phyloP scores from a whole-genome alignment of 768 basidiomycete genomes.

The Tulasnella sp. region DNA sequence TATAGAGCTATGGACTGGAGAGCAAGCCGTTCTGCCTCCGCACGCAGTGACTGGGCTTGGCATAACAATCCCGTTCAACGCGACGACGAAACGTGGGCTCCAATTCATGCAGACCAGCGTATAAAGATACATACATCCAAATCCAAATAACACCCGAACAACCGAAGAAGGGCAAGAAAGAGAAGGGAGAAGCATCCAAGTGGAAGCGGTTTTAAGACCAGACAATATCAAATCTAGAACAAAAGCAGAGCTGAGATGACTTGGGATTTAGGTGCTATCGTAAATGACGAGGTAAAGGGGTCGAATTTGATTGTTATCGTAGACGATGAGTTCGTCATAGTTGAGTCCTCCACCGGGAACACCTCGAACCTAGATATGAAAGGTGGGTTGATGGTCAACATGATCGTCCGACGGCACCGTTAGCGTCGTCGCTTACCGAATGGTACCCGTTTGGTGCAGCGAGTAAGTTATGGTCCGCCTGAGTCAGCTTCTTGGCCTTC shows the following conservation, averaged over 20 bases:
- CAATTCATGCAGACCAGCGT: background rate
- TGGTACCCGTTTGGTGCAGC: background rate
- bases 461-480: background rate
- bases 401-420: background rate
- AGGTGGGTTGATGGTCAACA: background rate
- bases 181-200: background rate
- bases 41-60: too few relatives aligned
- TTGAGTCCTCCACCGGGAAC: background rate
- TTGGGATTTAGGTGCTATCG: background rate
- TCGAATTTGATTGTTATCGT: constrained; percentile 2
- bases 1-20: too few relatives aligned
- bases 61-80: too few relatives aligned
- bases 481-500: background rate
- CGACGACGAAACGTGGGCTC: background rate
- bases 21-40: too few relatives aligned
- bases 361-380: background rate
- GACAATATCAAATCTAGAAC: background rate
- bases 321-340: background rate
- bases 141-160: background rate
- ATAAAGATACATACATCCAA: background rate
- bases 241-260: background rate
- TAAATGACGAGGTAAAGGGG: background rate
- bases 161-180: background rate
- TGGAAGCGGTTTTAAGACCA: background rate
- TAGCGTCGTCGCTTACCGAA: background rate